Conservation (phyloP, 2,329 filamentous ascomycete genomes). For the Didymellaceae sp. region DNA sequence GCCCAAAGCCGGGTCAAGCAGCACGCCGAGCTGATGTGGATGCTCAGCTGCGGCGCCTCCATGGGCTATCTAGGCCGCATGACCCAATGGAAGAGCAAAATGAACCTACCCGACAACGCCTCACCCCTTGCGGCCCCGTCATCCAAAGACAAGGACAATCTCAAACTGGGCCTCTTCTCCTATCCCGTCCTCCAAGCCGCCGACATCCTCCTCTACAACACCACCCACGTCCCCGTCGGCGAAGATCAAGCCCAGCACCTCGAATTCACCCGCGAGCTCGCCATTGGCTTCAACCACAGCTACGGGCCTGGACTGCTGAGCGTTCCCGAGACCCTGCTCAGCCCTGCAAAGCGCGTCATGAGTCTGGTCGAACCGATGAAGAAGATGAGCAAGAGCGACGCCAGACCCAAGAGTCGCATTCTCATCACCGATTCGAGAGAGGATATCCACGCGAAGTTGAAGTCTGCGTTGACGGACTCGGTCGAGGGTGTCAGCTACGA, state of each 20-base stretch:
- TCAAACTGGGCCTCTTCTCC: constrained; percentile 91
- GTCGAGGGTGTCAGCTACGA: constrained; percentile 74
- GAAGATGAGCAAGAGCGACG: constrained; percentile 95
- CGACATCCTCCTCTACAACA: constrained; percentile 83
- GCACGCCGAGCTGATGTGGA: constrained; percentile 96
- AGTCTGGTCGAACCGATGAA: constrained; percentile 76
- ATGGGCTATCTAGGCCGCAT: constrained; percentile 96
- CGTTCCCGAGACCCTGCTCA: constrained; percentile 39
- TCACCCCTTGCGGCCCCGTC: constrained; percentile 53
- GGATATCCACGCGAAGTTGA: constrained; percentile 73
- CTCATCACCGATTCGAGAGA: constrained; percentile 75
- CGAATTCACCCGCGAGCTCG: constrained; percentile 88
- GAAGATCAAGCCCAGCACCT: constrained; percentile 94
- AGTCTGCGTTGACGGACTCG: constrained; percentile 78
- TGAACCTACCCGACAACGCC: constrained; percentile 67
- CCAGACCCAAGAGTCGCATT: constrained; percentile 76
- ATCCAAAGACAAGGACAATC: constrained; percentile 56
- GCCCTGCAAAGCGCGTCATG: constrained; percentile 85
- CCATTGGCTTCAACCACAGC: constrained; percentile 83
- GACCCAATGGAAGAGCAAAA: constrained; percentile 97
- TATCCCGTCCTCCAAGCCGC: constrained; percentile 96
- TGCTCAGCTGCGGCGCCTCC: constrained; percentile 87
- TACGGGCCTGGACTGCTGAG: constrained; percentile 55
- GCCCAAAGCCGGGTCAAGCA: constrained; percentile 78
- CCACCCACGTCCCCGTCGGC: constrained; percentile 96